These are phyloP conservation scores for Bidens hawaiensis DNA, from an alignment of 140 eudicot genomes.

Conservation along the genomic window DNA sequence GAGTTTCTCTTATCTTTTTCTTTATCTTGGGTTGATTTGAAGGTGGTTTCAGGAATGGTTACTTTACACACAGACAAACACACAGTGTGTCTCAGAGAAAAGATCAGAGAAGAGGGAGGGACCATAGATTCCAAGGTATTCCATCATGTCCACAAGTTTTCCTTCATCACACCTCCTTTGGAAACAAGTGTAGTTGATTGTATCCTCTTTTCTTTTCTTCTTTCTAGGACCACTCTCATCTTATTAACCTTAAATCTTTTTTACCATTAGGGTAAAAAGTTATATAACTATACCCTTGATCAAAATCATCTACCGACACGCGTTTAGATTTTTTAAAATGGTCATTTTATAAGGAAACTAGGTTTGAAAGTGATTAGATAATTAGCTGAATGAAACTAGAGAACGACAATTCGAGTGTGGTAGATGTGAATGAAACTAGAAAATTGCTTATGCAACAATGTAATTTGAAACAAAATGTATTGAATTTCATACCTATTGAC, in stretches of 20 bases:
- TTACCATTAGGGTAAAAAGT: slow-evolving; percentile 16
- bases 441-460: too few species aligned
- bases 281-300: not conserved
- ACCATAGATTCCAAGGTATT: slow-evolving; percentile 35
- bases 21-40: slow-evolving; percentile 20
- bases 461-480: too few species aligned
- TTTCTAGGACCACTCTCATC: slow-evolving; percentile 19
- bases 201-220: not conserved
- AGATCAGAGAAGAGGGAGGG: slow-evolving; percentile 28
- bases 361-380: too few species aligned
- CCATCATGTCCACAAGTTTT: slow-evolving; percentile 29
- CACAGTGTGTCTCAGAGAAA: slow-evolving; percentile 24
- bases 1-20: not conserved
- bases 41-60: slow-evolving; percentile 27
- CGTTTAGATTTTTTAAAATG: too few species aligned
- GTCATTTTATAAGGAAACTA: too few species aligned
- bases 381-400: not conserved
- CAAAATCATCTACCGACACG: not conserved
- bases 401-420: not conserved
- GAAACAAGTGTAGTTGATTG: slow-evolving; percentile 21
- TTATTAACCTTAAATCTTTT: slow-evolving; percentile 11
- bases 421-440: too few species aligned
- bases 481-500: too few species aligned
- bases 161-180: slow-evolving; percentile 30
- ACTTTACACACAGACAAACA: slow-evolving; percentile 35